Percentiles rank a stretch among this genome's conserved stretches.
These are phyloP conservation scores for Grammothele lineata DNA, from an alignment of 768 basidiomycete species.

Conservation along the genomic window DNA sequence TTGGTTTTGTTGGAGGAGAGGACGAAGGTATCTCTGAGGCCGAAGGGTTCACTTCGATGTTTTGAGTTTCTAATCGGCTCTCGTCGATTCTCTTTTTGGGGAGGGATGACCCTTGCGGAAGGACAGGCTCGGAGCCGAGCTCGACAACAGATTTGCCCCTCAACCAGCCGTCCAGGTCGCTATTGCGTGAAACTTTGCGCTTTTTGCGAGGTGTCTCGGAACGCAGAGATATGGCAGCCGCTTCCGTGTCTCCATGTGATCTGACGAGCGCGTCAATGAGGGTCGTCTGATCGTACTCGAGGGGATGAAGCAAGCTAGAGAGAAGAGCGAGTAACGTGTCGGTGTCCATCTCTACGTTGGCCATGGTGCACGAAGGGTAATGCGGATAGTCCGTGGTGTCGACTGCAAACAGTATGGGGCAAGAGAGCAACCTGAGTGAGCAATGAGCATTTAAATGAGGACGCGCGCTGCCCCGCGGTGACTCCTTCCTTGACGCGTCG, in stretches of 20 bases:
- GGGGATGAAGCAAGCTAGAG: constrained; percentile 46
- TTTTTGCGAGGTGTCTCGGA: constrained; percentile 33
- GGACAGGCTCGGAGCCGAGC: too few species aligned
- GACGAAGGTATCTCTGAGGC: background rate
- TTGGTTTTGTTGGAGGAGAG: constrained; percentile 3
- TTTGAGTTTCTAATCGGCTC: too few species aligned
- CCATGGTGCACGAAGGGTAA: too few species aligned
- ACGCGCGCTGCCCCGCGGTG: too few species aligned
- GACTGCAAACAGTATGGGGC: too few species aligned
- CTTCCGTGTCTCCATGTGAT: constrained; percentile 51
- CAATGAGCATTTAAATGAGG: too few species aligned
- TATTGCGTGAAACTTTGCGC: constrained; percentile 36
- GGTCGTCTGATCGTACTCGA: constrained; percentile 31
- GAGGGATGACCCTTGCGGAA: too few species aligned
- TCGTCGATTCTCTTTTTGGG: too few species aligned
- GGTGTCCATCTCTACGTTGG: constrained; percentile 39
- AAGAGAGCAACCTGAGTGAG: too few species aligned
- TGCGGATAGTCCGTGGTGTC: constrained; percentile 5
- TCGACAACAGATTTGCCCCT: too few species aligned
- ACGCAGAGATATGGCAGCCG: constrained; percentile 42
- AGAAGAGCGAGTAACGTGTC: constrained; percentile 67
- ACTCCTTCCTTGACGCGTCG: too few species aligned
- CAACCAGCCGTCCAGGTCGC: constrained; percentile 54
- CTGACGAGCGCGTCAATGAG: constrained; percentile 59
- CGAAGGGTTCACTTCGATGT: too few species aligned